phyloP scores from a whole-genome alignment of 805 yeast genomes.

The Pichia thaimueangensis region DNA sequence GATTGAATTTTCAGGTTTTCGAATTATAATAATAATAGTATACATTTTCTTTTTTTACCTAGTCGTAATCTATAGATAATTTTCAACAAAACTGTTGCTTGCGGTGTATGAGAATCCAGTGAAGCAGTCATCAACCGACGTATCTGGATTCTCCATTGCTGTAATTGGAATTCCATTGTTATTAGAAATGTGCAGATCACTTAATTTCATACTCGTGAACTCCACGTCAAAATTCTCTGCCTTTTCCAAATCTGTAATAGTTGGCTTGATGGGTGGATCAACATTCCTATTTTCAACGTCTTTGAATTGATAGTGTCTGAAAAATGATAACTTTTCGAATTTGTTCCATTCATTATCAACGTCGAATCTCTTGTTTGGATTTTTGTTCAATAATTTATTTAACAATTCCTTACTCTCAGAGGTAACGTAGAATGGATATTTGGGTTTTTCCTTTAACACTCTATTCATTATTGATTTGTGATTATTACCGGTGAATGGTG shows the following conservation, averaged over 20 bases:
- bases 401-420: constrained; percentile 72
- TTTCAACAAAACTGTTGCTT: constrained; percentile 32
- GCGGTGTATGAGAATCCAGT: constrained; percentile 43
- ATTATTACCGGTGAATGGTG: constrained; percentile 81
- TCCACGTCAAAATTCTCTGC: constrained; percentile 80
- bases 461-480: constrained; percentile 67
- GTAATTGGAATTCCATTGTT: too few species aligned
- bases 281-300: constrained; percentile 41
- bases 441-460: constrained; percentile 57
- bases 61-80: constrained; percentile 19
- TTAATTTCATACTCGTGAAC: constrained; percentile 55
- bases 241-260: constrained; percentile 59
- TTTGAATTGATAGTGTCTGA: constrained; percentile 67
- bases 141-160: too few species aligned
- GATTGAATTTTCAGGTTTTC: constrained; percentile 40
- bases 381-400: constrained; percentile 57
- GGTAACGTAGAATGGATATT: constrained; percentile 65
- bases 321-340: constrained; percentile 60
- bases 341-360: constrained; percentile 45
- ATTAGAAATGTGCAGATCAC: constrained; percentile 11
- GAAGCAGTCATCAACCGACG: constrained; percentile 29
- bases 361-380: constrained; percentile 55
- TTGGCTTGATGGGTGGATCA: constrained; percentile 69
- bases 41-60: too few species aligned
- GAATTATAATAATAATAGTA: too few species aligned